phyloP scores from a whole-genome alignment of 805 yeast genomes.

The Spathaspora girioi region DNA sequence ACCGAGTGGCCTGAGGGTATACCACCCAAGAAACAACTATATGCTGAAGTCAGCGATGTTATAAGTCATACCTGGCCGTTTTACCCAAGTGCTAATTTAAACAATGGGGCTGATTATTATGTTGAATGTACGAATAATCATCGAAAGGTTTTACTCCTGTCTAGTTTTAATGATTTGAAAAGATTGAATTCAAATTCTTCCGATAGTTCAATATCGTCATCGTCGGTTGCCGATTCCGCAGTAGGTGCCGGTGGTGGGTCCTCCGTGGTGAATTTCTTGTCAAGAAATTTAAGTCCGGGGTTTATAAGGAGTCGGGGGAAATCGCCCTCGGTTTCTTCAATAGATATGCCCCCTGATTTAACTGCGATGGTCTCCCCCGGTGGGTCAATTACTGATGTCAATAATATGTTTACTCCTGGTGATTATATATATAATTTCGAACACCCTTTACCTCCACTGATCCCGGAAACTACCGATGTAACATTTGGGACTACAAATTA shows the following conservation, averaged over 20 bases:
- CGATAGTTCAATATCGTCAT: neutral
- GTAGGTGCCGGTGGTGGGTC: neutral
- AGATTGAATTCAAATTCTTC: constrained; percentile 4
- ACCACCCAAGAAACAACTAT: constrained; percentile 77
- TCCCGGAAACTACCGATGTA: constrained; percentile 76
- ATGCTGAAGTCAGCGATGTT: constrained; percentile 60
- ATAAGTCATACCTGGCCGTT: constrained; percentile 91
- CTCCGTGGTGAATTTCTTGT: constrained; percentile 19
- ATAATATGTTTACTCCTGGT: constrained; percentile 48
- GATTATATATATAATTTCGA: constrained; percentile 93
- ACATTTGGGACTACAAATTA: constrained; percentile 82
- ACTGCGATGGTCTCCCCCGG: constrained; percentile 5
- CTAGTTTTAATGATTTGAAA: neutral
- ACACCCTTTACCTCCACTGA: constrained; percentile 74
- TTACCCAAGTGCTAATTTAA: constrained; percentile 29
- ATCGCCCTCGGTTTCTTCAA: constrained; percentile 22
- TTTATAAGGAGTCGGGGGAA: constrained; percentile 22
- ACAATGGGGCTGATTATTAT: constrained; percentile 49
- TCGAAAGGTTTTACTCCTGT: neutral
- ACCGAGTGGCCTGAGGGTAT: constrained; percentile 99
- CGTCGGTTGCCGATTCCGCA: neutral
- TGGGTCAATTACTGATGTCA: constrained; percentile 8
- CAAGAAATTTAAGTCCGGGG: constrained; percentile 21
- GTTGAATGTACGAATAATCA: constrained; percentile 16
- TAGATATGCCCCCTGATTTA: constrained; percentile 3